phyloP scores from a whole-genome alignment of 345 rosid species.

The Moricandia arvensis region DNA sequence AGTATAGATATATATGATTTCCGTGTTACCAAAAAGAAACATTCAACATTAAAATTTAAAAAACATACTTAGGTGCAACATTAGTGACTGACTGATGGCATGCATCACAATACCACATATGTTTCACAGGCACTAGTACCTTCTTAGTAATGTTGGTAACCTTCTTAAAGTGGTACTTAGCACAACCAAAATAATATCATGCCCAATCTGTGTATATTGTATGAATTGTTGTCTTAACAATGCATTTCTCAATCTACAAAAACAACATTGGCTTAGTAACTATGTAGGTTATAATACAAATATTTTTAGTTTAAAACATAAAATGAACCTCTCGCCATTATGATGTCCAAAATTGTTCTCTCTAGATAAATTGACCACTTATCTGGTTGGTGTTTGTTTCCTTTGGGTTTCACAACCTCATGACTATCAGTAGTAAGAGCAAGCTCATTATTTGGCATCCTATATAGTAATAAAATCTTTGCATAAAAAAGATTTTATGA shows the following conservation, averaged over 20 bases:
- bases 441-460: background rate
- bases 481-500: too few relatives aligned
- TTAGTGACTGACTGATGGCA: background rate
- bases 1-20: too few relatives aligned
- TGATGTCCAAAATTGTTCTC: background rate
- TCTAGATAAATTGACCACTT: background rate
- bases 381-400: background rate
- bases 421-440: background rate
- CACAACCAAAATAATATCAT: background rate
- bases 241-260: background rate
- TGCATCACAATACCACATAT: background rate
- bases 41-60: too few relatives aligned
- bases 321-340: background rate
- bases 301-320: background rate
- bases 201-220: background rate
- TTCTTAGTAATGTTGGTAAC: background rate
- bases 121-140: background rate
- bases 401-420: background rate
- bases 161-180: background rate
- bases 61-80: background rate
- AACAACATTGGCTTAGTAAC: background rate
- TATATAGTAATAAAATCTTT: too few relatives aligned
- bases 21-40: too few relatives aligned
- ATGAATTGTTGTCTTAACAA: too few relatives aligned
- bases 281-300: background rate